Percentiles rank a stretch among this genome's conserved stretches.
These are phyloP conservation scores for Monoraphidium neglectum DNA, from an alignment of 139 green algal species.

Conservation along the genomic window DNA sequence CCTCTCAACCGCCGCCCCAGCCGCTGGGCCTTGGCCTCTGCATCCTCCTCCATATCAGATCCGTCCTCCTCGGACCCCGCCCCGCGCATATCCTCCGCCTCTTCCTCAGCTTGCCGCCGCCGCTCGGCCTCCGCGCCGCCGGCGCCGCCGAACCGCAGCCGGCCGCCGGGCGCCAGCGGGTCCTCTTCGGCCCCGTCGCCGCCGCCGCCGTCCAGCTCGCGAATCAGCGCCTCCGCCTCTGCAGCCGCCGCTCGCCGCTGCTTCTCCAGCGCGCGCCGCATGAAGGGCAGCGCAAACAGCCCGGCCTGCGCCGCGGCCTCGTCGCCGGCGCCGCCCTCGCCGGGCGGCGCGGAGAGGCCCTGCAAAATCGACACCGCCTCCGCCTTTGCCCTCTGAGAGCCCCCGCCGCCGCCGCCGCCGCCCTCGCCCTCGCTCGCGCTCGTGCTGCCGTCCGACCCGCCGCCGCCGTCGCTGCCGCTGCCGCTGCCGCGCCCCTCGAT, in stretches of 20 bases:
- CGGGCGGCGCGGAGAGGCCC: conserved; percentile 18
- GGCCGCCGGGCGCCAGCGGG: not conserved
- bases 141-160: conserved; percentile 30
- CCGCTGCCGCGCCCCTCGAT: conserved; percentile 47
- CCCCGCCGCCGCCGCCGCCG: conserved; percentile 13
- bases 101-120: not conserved
- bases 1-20: conserved; percentile 4
- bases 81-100: not conserved
- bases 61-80: conserved; percentile 25
- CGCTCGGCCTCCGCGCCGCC: not conserved
- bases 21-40: conserved; percentile 41
- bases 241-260: conserved; percentile 62
- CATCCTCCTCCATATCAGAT: no score
- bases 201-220: conserved; percentile 15
- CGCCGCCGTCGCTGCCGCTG: conserved; percentile 27
- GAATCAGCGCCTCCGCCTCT: conserved; percentile 60
- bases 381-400: conserved; percentile 28
- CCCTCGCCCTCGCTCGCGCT: conserved; percentile 38
- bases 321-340: not conserved
- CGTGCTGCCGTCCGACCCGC: conserved; percentile 34
- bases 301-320: conserved; percentile 61
- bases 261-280: conserved; percentile 75
- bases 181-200: conserved; percentile 3
- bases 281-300: conserved; percentile 94
- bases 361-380: conserved; percentile 70